Base-by-base conservation (phyloP, 75 land plant genomes). In the Pseudotsuga menziesii region DNA sequence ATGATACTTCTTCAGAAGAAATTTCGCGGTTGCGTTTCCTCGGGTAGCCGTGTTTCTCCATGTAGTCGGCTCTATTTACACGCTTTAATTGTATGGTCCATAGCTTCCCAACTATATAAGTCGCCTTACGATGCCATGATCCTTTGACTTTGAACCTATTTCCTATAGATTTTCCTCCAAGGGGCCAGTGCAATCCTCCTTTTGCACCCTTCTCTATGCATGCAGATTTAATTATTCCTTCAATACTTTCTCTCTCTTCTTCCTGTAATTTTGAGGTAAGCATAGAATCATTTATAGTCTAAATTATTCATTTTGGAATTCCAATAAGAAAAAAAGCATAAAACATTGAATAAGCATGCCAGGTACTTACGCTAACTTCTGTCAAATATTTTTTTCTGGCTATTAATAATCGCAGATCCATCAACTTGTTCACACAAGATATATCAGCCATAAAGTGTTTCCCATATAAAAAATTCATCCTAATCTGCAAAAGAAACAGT, bases 121-220 rank as follows among this genome's bases (percentile, higher is more conserved):
- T 29, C 32, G 1, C 32, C 32, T 29, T 29, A 29, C 32, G 32
- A 29, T 29, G 32, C 32, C 32, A 29, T 29, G 32, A 0, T 29
- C 32, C 1, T 29, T 29, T 1, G 32, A 29, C 32, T 29, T 29
- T 29, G 32, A 29, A 29, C 32, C 32, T 72, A 57, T 82, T 75
- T 7, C 81, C 72, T 44, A 35, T 26, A 17, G 74, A 78, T 4
- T 74, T 77, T 77, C 82, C 80, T 15, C 86, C 89, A 12, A 85
- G 44, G 35, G 87, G 83, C 90, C 87, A 88, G 74, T 85, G 78
- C 66, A 88, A 57, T 5, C 90, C 90, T 11, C 90, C 90, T 81
- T 81, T 85, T 25, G 81, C 87, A 27, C 41, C 36, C 26, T 71
- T 75, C 27, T 85, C 85, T 48, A 85, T 35, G n/a, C 62, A 58